Evolutionary conservation across 2,329 filamentous ascomycete genomes (phyloP).

Genomic region (Diaporthe longicolla): DNA sequence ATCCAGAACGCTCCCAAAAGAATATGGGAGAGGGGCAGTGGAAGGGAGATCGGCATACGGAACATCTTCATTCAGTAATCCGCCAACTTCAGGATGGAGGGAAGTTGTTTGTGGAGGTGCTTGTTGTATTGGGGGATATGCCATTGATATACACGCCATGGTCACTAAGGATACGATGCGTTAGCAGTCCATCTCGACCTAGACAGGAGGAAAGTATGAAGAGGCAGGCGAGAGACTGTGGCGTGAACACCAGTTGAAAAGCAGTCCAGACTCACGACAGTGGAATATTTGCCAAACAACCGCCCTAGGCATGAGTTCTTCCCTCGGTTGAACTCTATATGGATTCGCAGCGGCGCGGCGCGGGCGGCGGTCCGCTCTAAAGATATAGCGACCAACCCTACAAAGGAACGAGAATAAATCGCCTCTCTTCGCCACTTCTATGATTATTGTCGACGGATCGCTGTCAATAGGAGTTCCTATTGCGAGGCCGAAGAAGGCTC

Average conservation of each 20-base stretch:
- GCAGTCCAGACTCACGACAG: background rate
- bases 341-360: too few relatives aligned
- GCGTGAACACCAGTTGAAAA: background rate
- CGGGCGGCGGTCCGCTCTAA: background rate
- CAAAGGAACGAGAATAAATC: background rate
- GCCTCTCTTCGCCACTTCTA: background rate
- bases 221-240: too few relatives aligned
- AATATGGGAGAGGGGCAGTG: too few relatives aligned
- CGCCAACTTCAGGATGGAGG: background rate
- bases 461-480: too few relatives aligned
- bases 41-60: background rate
- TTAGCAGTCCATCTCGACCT: too few relatives aligned
- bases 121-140: background rate
- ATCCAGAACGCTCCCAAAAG: too few relatives aligned
- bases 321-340: too few relatives aligned
- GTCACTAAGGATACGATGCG: background rate
- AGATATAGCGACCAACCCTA: background rate
- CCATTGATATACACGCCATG: background rate
- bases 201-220: background rate
- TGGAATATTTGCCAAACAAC: constrained; percentile 31
- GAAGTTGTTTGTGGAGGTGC: background rate
- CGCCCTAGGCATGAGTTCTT: background rate
- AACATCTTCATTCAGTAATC: background rate
- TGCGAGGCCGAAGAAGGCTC: background rate
- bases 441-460: background rate